Base-by-base conservation (phyloP, 208 protist genomes). In the Acanthamoeba divionensis region DNA sequence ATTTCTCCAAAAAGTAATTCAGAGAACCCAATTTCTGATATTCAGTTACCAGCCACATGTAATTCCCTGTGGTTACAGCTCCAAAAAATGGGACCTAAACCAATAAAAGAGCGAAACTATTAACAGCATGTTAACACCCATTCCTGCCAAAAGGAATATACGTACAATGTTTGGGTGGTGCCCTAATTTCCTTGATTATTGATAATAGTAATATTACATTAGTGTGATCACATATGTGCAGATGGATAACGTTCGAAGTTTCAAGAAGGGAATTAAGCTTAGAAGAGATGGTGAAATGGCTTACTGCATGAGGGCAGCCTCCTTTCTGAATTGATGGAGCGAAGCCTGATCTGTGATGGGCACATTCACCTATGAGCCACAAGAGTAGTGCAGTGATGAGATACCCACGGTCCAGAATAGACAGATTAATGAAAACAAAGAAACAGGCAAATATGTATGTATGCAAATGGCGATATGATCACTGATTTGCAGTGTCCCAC, bases 101-200 rank as follows among this genome's bases (percentile, higher is more conserved):
- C 36, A 41, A 41, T 41, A 41, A 41, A 41, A 41, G 36, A 41
- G 36, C 1, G 36, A 5, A 41, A 41, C 36, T 41, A 41, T 41
- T 41, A 41, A 5, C 36, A 41, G 5, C 36, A 41, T 41, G 36
- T 41, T 6, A 41, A 5, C 36, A 41, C 36, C n/a, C 5, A 41
- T 41, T 41, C 36, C 36, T 41, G 36, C 5, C 5, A 6, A 41
- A 41, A 41, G 36, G 36, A 41, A 41, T 41, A 41, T 41, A 41
- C 36, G 36, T 41, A 82, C 57, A 36, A 87, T 87, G 55, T 87
- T 87, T 26, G 79, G 79, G 41, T 87, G 79, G 41, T 87, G 79
- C 2, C 79, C 79, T 31, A 87, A 41, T 29, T 67, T 44, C 54
- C 79, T n/a, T 87, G 79, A 13, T 63, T 9, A 44, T 60, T 60